Base-by-base conservation (phyloP, 345 rosid species). In the Arabis hirsuta region DNA sequence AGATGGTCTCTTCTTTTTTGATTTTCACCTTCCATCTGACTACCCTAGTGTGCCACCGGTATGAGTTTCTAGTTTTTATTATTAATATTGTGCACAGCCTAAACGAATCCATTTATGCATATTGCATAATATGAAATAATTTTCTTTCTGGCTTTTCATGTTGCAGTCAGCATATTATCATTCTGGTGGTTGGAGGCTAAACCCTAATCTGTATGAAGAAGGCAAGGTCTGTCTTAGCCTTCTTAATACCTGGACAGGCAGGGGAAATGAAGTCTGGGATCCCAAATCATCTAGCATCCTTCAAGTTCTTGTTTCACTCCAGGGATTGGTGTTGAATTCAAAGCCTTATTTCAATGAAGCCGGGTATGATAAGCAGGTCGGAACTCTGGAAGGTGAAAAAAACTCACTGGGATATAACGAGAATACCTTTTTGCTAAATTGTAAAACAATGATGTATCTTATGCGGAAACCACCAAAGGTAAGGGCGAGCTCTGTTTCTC, bases 151-250 rank as follows among this genome's bases (percentile, higher is more conserved):
- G 56, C 51, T 54, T 22, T 73, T 34, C 22, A 67, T 85, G 14
- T 10, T 83, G 82, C 86, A 96, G 98, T 85, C 89, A n/a, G 98
- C 95, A 38, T 80, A 92, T 71, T 92, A 92, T 76, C 96, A 90
- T 82, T 96, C 99, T 59, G 97, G 99, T 67, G 98, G 99, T 67
- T 96, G 97, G 97, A 84, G 96, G 67, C 79, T 92, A 79, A 96
- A 96, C 73, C 99, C 99, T 0, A 96, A 96, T 85, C 67, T 92
- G 67, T 92, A 92, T 1, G 99, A 90, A 81, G 97, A 87, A 80
- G 98, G 99, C 50, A 96, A 90, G 81, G 96, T 96, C 71, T 96
- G 97, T 86, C 98, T 96, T 70, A 96, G 98, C 87, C 97, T 96
- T 72, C 79, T 96, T 45, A 96, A 90, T 78, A 96, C 99, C 41